phyloP scores from a whole-genome alignment of 371 early-diverging fungal genomes.

The Rhizopus arrhizus region DNA sequence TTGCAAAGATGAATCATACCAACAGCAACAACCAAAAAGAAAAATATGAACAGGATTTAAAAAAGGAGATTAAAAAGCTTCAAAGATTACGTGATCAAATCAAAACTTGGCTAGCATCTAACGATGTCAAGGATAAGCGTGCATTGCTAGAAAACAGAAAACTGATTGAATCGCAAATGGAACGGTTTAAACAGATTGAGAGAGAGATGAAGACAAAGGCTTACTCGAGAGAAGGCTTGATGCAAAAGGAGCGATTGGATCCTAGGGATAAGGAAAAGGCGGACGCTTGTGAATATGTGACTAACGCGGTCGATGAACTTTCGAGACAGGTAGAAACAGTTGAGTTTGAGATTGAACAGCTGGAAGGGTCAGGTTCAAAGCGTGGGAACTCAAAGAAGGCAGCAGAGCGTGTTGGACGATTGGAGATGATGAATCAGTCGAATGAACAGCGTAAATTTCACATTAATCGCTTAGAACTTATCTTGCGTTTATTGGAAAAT shows the following conservation, averaged over 20 bases:
- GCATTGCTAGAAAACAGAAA: slow-evolving; percentile 86
- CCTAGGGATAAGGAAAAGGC: slow-evolving; percentile 90
- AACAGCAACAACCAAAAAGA: slow-evolving; percentile 89
- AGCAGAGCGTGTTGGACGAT: slow-evolving; percentile 66
- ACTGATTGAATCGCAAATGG: slow-evolving; percentile 97
- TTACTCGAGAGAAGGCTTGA: slow-evolving; percentile 94
- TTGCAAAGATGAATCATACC: slow-evolving; percentile 85
- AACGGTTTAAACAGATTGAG: slow-evolving; percentile 95
- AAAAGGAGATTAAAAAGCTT: slow-evolving; percentile 98
- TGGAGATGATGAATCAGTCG: slow-evolving; percentile 65
- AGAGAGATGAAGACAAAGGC: slow-evolving; percentile 98
- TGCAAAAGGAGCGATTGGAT: slow-evolving; percentile 80
- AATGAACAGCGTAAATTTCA: slow-evolving; percentile 92
- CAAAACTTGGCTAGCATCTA: slow-evolving; percentile 90
- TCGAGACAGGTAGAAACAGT: slow-evolving; percentile 84
- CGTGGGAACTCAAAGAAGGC: slow-evolving; percentile 61
- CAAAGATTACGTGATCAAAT: slow-evolving; percentile 96
- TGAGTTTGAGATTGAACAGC: slow-evolving; percentile 87
- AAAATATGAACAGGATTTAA: slow-evolving; percentile 93
- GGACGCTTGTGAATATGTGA: slow-evolving; percentile 81
- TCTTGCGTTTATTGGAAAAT: slow-evolving; percentile 90
- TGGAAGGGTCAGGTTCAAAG: slow-evolving; percentile 71
- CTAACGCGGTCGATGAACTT: slow-evolving; percentile 79
- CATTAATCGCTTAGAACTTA: slow-evolving; percentile 84
- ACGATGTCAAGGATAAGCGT: slow-evolving; percentile 95